Evolutionary conservation across 2,329 filamentous ascomycete species (phyloP), one percentile per base, ranked within the genome.

Genomic region (Cytospora piceicola): DNA sequence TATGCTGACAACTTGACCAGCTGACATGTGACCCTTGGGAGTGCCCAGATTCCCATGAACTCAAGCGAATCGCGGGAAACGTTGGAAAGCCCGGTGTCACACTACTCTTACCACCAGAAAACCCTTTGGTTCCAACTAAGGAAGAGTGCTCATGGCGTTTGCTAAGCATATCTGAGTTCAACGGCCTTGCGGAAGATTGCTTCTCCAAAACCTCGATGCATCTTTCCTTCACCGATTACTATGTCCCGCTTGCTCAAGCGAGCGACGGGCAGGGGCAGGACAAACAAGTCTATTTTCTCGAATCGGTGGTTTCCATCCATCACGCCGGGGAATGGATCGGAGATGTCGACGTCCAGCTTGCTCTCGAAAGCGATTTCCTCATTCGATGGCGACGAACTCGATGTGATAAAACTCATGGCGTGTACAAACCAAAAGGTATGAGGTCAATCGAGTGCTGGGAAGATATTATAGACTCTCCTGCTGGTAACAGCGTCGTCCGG

Each of bases 21-120:
- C n/a, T 52, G 6, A 9, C 49, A 11, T 52, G 49, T 52, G 49
- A 52, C 49, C 49, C 49, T 24, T 52, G 49, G 49, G 49, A 52
- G 49, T 22, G 5, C 14, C 49, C 49, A 8, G 3, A 52, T 52
- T 4, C 12, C 24, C 12, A 52, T 12, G 49, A 52, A 24, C 49
- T 52, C n/a, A 29, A 52, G 14, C 49, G 49, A 29, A 6, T 52
- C 15, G 7, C 49, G 11, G 22, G 22, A 52, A 52, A 29, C 14
- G 22, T 52, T 52, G 49, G 49, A 3, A 52, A 52, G 49, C 49
- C 49, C 5, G 49, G 49, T 15, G 11, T 52, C 9, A 52, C 49
- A 22, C 49, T 52, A 4, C 22, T 52, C 14, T 17, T 52, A 29
- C 49, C 49, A 52, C 22, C 22, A 3, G 11, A 27, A 14, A 22